phyloP scores from a whole-genome alignment of 192 early-diverging fungal species.

The Coemansia sp. region DNA sequence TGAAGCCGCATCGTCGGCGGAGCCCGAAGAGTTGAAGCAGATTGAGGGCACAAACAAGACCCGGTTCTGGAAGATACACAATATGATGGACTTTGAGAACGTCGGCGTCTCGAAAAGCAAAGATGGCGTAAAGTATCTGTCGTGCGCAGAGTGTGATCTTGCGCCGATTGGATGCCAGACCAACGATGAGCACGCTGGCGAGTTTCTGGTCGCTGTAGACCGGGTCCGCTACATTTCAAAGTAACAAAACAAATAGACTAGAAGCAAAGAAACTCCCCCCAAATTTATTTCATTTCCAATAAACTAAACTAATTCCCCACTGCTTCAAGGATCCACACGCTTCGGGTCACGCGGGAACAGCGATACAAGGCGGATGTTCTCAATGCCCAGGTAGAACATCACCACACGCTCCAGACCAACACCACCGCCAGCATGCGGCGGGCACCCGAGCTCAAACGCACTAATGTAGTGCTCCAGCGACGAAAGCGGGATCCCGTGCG shows the following conservation, averaged over 20 bases:
- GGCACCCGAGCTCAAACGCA: slow-evolving; percentile 93
- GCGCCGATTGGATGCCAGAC: slow-evolving; percentile 73
- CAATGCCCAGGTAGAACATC: slow-evolving; percentile 93
- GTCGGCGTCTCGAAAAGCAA: slow-evolving; percentile 64
- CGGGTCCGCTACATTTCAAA: slow-evolving; percentile 55
- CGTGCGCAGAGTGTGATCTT: slow-evolving; percentile 74
- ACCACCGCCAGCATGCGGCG: slow-evolving; percentile 98
- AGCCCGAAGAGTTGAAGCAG: background rate
- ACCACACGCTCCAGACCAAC: slow-evolving; percentile 96
- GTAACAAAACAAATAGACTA: background rate
- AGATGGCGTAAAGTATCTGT: slow-evolving; percentile 63
- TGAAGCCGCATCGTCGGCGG: background rate
- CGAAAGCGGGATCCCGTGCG: slow-evolving; percentile 69
- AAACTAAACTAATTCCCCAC: background rate
- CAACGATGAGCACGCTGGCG: slow-evolving; percentile 26
- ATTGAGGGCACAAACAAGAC: background rate
- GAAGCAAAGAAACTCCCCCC: too few species aligned
- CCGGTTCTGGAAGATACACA: slow-evolving; percentile 58
- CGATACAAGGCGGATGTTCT: slow-evolving; percentile 88
- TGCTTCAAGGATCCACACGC: slow-evolving; percentile 76
- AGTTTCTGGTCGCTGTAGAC: slow-evolving; percentile 61
- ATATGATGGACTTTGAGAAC: slow-evolving; percentile 80
- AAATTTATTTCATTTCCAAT: too few species aligned
- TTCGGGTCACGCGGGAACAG: slow-evolving; percentile 98
- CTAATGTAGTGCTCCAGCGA: slow-evolving; percentile 93